These are phyloP conservation scores for Leptographium flavum DNA, from an alignment of 2,329 filamentous ascomycete genomes.

Conservation along the genomic window DNA sequence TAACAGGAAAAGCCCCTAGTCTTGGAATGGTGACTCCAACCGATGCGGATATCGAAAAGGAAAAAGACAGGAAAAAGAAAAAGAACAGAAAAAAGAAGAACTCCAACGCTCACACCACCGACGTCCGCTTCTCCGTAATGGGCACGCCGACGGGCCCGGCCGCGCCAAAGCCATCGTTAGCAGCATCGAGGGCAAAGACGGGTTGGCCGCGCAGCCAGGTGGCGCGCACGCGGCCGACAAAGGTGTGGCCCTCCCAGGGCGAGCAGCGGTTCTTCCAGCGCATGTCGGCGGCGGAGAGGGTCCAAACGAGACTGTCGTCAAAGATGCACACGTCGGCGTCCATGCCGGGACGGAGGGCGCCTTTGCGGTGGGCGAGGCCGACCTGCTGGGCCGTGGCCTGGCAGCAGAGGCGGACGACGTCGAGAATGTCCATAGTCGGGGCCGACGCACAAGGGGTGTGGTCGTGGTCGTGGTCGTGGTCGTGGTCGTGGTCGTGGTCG, in stretches of 20 bases:
- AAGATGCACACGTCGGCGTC: slow-evolving; percentile 90
- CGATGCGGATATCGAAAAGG: too few species aligned
- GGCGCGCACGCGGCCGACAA: slow-evolving; percentile 66
- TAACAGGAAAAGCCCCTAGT: too few species aligned
- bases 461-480: slow-evolving; percentile 16
- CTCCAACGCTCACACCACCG: too few species aligned
- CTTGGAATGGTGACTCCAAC: too few species aligned
- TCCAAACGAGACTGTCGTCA: slow-evolving; percentile 69
- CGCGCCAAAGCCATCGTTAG: slow-evolving; percentile 33
- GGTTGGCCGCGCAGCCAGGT: slow-evolving; percentile 70
- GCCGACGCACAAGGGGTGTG: too few species aligned
- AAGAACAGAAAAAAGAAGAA: background rate
- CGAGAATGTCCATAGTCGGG: slow-evolving; percentile 44
- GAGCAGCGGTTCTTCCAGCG: slow-evolving; percentile 88
- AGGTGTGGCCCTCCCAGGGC: slow-evolving; percentile 70
- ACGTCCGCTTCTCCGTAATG: slow-evolving; percentile 24
- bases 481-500: slow-evolving; percentile 1
- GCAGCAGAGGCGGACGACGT: slow-evolving; percentile 77
- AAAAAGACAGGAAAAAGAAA: background rate
- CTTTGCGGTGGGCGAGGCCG: slow-evolving; percentile 67
- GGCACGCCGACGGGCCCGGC: slow-evolving; percentile 33
- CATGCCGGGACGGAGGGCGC: slow-evolving; percentile 64
- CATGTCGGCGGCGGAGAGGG: slow-evolving; percentile 65
- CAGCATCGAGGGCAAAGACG: slow-evolving; percentile 55
- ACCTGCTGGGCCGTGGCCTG: slow-evolving; percentile 80